Base-by-base conservation (phyloP, 768 basidiomycete genomes). In the Mycena olivaceomarginata region DNA sequence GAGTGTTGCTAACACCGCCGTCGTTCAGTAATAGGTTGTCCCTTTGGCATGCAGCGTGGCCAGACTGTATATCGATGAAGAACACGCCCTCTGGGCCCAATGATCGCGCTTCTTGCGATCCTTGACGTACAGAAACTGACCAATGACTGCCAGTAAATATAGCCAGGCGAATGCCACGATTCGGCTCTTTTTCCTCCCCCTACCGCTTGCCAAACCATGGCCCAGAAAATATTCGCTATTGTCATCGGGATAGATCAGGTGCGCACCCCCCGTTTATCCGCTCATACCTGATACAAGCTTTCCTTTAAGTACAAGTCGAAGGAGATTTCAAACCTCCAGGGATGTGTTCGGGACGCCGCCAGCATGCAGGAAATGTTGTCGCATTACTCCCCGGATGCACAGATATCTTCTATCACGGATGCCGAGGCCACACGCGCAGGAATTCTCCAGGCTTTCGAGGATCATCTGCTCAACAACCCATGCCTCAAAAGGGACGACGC, bases 301-400 rank as follows among this genome's bases (percentile, higher is more conserved):
- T 65, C 20, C 41, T 51, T 22, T 3, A 45, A 70, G 68, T 70
- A 70, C 25, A 40, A 20, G 43, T 70, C 57, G 7, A 56, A 60
- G 13, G 43, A 45, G 7, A 43, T 70, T 31, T 4, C n/a, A 40
- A 46, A 48, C 43, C 68, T 70, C 16, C 40, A 60, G 16, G 68
- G 68, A 45, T 70, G 68, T n/a, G 51, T 60, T 57, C 18, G 20
- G n/a, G 68, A 70, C 22, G 68, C 68, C 4, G 57, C n/a, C n/a
- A 45, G 57, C 40, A 20, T 70, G n/a, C 68, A 25, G 3, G 57
- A 45, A 15, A 20, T 70, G 41, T n/a, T 70, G 12, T 4, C 37
- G 51, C 25, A 46, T 5, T 46, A 45, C 56, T 46, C 25, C 22
- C 40, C 41, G 13, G 68, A 60, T 20, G 68, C 68, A 45, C n/a